These are phyloP conservation scores for Chaetoceros muelleri DNA, from an alignment of 108 stramenopile species.

Conservation along the genomic window DNA sequence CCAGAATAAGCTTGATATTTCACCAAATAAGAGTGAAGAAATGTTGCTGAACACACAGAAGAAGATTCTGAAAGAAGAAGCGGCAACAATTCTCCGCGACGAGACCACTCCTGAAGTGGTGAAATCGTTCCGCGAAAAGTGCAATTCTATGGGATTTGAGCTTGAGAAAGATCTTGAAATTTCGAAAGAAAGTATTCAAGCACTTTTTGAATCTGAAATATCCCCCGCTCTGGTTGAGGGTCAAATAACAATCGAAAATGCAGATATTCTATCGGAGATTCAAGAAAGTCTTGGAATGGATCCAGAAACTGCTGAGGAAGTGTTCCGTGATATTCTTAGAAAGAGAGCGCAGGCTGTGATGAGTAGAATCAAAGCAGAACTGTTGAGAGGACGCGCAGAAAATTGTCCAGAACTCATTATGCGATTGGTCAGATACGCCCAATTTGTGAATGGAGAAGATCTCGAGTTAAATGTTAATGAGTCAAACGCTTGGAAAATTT, in stretches of 20 bases:
- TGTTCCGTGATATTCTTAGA: conserved; percentile 42
- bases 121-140: conserved; percentile 83
- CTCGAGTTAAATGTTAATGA: conserved; percentile 54
- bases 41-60: conserved; percentile 66
- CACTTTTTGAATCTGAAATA: conserved; percentile 73
- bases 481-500: conserved; percentile 45
- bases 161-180: conserved; percentile 64
- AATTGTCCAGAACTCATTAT: conserved; percentile 55
- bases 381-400: conserved; percentile 65
- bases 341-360: conserved; percentile 39
- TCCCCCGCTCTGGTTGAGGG: conserved; percentile 62
- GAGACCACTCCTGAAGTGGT: conserved; percentile 39
- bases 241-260: conserved; percentile 58
- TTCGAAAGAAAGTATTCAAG: conserved; percentile 39
- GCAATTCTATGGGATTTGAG: conserved; percentile 78
- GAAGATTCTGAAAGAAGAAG: conserved; percentile 78
- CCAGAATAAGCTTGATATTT: conserved; percentile 67
- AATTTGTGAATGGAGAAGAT: conserved; percentile 66
- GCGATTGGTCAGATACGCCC: conserved; percentile 56
- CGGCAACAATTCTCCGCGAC: conserved; percentile 38
- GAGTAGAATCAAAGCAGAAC: conserved; percentile 33
- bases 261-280: conserved; percentile 59
- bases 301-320: conserved; percentile 58
- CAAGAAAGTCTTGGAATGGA: conserved; percentile 74
- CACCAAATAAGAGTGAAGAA: conserved; percentile 62